Base-by-base conservation (phyloP, 2,329 filamentous ascomycete species). In the Colletotrichum sp. region DNA sequence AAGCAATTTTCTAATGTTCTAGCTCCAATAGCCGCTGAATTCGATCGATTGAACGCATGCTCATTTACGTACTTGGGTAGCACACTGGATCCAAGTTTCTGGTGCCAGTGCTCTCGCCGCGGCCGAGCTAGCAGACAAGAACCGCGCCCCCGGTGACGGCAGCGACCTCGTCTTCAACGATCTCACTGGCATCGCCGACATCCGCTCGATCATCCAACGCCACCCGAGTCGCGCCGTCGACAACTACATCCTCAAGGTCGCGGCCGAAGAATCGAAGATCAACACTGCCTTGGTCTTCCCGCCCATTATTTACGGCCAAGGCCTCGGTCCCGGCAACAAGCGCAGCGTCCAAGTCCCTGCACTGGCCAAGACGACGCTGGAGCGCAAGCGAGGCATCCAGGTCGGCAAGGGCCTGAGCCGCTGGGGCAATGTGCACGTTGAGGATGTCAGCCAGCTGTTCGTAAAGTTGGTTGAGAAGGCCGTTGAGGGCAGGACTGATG, bases 301-400 rank as follows among this genome's bases (percentile, higher is more conserved):
- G 16, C 85, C 85, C 27, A 81, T 85, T 9, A 85, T 86, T 56
- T 87, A 87, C 71, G 86, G 86, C 2, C 66, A 77, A 16, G 86
- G 86, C 0, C 69, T 81, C 18, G 86, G 86, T 0, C 82, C 84
- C 2, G 78, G 82, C 5, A 86, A 87, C 55, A 81, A 83, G 76
- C 81, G 85, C 16, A 87, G 85, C 71, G 80, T 87, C 6, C 86
- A 88, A 76, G 80, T 87, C 39, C 86, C 86, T 2, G 79, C 82
- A 16, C 80, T 88, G 1, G 79, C 80, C 4, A 78, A 80, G 28
- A 80, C 80, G 8, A 83, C 84, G 0, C 73, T 88, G 6, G 72
- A 84, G 76, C 75, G 80, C 5, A 80, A 81, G 0, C 79, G 80
- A n/a, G 83, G 80, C 12, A 78, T 86, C 1, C 79, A 78, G 67